Evolutionary conservation across 2,329 filamentous ascomycete genomes (phyloP).

Genomic region (Pleomassaria siparia): DNA sequence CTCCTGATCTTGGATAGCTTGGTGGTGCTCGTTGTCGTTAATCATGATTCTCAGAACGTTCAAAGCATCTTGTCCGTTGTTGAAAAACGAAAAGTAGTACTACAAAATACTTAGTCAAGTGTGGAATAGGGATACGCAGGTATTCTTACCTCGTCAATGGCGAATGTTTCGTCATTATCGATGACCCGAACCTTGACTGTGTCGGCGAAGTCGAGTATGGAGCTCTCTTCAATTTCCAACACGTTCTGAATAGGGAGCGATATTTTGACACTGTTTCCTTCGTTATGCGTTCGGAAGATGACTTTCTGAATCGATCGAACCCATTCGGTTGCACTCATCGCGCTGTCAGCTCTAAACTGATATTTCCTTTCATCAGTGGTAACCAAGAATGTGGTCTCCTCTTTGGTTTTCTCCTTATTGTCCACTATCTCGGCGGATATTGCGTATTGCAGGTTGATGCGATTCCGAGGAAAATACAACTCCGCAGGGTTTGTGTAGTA

Average conservation of each 20-base stretch:
- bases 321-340: slow-evolving; percentile 90
- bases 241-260: slow-evolving; percentile 85
- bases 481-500: slow-evolving; percentile 85
- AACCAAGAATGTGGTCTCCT: slow-evolving; percentile 75
- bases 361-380: slow-evolving; percentile 82
- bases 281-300: slow-evolving; percentile 93
- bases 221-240: slow-evolving; percentile 88
- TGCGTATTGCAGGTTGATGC: slow-evolving; percentile 88
- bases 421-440: slow-evolving; percentile 81
- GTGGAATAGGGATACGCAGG: neutral
- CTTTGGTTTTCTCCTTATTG: slow-evolving; percentile 67
- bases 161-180: slow-evolving; percentile 91
- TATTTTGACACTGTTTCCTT: slow-evolving; percentile 96
- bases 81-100: slow-evolving; percentile 98
- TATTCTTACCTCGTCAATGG: slow-evolving; percentile 78
- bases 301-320: slow-evolving; percentile 91
- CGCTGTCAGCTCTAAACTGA: slow-evolving; percentile 85
- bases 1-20: slow-evolving; percentile 12
- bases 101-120: slow-evolving; percentile 34
- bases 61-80: slow-evolving; percentile 79
- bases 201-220: slow-evolving; percentile 87
- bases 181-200: slow-evolving; percentile 92
- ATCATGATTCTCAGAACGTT: slow-evolving; percentile 73
- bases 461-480: slow-evolving; percentile 86
- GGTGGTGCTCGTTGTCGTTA: slow-evolving; percentile 59